Evolutionary conservation across 1,284 basidiomycete species (phyloP).

Genomic region (Pholiota adiposa): DNA sequence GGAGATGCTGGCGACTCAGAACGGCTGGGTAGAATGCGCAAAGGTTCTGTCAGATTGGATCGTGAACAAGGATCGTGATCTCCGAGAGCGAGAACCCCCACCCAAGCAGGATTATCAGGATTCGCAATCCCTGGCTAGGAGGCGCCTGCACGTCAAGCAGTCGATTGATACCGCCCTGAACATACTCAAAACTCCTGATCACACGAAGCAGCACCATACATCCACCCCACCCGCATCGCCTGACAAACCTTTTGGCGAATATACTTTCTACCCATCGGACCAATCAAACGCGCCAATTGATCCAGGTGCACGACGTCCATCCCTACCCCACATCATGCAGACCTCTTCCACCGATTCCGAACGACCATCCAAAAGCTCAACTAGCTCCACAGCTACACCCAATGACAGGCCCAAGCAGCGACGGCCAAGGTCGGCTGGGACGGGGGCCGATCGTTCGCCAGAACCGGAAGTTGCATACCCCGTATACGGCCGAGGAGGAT

Average conservation of each 20-base stretch:
- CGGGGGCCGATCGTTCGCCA: slow-evolving; percentile 47
- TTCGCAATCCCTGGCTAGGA: slow-evolving; percentile 28
- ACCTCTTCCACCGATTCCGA: slow-evolving; percentile 28
- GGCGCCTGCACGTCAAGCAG: slow-evolving; percentile 59
- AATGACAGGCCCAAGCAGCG: slow-evolving; percentile 35
- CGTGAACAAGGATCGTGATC: slow-evolving; percentile 61
- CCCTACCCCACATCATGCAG: slow-evolving; percentile 46
- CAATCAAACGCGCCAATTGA: slow-evolving; percentile 33
- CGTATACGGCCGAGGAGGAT: slow-evolving; percentile 34
- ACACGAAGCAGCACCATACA: slow-evolving; percentile 29
- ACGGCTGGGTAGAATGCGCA: slow-evolving; percentile 70
- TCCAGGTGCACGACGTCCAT: slow-evolving; percentile 43
- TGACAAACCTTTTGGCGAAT: slow-evolving; percentile 41
- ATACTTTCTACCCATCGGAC: slow-evolving; percentile 38
- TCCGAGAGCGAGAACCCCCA: slow-evolving; percentile 44
- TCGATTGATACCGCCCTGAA: slow-evolving; percentile 67
- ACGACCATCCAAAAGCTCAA: slow-evolving; percentile 32
- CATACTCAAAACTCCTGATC: slow-evolving; percentile 51
- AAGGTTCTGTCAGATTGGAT: slow-evolving; percentile 60
- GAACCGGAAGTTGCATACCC: slow-evolving; percentile 30
- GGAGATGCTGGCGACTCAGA: slow-evolving; percentile 68
- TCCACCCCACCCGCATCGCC: slow-evolving; percentile 47
- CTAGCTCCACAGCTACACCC: slow-evolving; percentile 19
- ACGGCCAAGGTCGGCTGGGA: slow-evolving; percentile 62
- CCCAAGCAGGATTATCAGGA: slow-evolving; percentile 26